Conservation (phyloP, 495 filamentous ascomycete species). For the Aspergillus indologenus region DNA sequence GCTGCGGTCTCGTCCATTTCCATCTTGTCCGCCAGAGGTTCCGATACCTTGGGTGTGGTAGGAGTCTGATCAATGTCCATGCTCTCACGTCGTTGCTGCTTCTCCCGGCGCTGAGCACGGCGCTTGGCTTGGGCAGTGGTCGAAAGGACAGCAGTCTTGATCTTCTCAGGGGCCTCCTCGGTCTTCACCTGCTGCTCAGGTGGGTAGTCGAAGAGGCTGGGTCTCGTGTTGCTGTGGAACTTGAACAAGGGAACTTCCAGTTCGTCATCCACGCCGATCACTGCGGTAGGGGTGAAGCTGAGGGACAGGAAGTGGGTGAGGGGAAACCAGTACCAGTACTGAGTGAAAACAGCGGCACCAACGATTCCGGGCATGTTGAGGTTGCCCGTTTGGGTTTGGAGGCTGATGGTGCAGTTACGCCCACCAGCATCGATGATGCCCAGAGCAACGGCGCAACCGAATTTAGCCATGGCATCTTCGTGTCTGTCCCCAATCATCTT, state of each 20-base stretch:
- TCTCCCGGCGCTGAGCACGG: slow-evolving; percentile 72
- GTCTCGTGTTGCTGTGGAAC: slow-evolving; percentile 88
- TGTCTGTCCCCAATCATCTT: slow-evolving; percentile 93
- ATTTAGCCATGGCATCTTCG: slow-evolving; percentile 99
- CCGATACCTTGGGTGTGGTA: slow-evolving; percentile 69
- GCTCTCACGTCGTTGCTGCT: slow-evolving; percentile 69
- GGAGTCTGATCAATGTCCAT: slow-evolving; percentile 85
- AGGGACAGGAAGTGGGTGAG: slow-evolving; percentile 95
- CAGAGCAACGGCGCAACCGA: slow-evolving; percentile 87
- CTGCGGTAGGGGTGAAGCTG: slow-evolving; percentile 88
- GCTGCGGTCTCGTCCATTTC: slow-evolving; percentile 71
- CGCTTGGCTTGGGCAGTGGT: slow-evolving; percentile 97
- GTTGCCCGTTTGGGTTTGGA: slow-evolving; percentile 97
- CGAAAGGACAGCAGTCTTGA: slow-evolving; percentile 93
- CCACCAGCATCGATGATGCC: slow-evolving; percentile 99
- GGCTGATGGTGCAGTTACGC: slow-evolving; percentile 94
- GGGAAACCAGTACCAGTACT: slow-evolving; percentile 99
- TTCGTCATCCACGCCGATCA: slow-evolving; percentile 91
- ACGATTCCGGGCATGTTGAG: slow-evolving; percentile 97
- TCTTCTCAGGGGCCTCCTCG: slow-evolving; percentile 88
- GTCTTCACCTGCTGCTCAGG: slow-evolving; percentile 92
- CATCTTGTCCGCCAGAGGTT: slow-evolving; percentile 75
- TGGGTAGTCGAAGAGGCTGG: slow-evolving; percentile 96
- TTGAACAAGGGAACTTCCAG: slow-evolving; percentile 95
- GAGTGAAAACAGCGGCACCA: slow-evolving; percentile 95